Evolutionary conservation across 2,329 filamentous ascomycete genomes (phyloP).

Genomic region (Claviceps arundinis): DNA sequence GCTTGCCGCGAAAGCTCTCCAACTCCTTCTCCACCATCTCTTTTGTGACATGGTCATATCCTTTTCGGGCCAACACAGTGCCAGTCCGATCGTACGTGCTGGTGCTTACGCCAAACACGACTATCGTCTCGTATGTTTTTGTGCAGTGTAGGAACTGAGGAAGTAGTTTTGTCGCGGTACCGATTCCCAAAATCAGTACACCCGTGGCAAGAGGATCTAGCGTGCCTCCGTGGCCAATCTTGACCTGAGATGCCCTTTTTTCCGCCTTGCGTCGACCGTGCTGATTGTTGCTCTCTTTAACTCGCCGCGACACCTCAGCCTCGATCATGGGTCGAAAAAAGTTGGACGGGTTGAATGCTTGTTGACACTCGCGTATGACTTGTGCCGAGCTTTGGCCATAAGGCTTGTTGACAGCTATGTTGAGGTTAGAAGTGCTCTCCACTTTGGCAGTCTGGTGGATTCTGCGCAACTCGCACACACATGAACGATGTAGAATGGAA

Average conservation of each 20-base stretch:
- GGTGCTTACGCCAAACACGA: slow-evolving; percentile 83
- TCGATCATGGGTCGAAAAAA: slow-evolving; percentile 70
- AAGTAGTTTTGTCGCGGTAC: slow-evolving; percentile 74
- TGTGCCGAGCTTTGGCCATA: slow-evolving; percentile 76
- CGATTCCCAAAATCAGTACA: slow-evolving; percentile 78
- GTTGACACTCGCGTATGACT: slow-evolving; percentile 77
- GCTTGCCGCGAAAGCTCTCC: slow-evolving; percentile 62
- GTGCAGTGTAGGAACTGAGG: slow-evolving; percentile 71
- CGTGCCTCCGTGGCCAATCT: slow-evolving; percentile 93
- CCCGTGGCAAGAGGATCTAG: slow-evolving; percentile 90
- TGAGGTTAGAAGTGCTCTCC: background rate
- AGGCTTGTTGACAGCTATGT: slow-evolving; percentile 81
- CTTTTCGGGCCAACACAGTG: slow-evolving; percentile 62
- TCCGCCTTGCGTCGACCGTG: slow-evolving; percentile 43
- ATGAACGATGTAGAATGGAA: no score
- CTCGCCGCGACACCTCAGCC: slow-evolving; percentile 41
- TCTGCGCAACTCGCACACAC: no score
- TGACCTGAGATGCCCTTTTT: slow-evolving; percentile 56
- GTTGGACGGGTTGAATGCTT: slow-evolving; percentile 66
- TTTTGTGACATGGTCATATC: slow-evolving; percentile 70
- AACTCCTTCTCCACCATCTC: slow-evolving; percentile 67
- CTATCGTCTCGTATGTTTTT: slow-evolving; percentile 81
- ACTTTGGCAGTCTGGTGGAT: no score
- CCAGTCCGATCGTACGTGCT: slow-evolving; percentile 85
- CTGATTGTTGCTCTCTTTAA: slow-evolving; percentile 44